Evolutionary conservation across 1,284 basidiomycete species (phyloP).

Genomic region (Heliocybe sulcata): DNA sequence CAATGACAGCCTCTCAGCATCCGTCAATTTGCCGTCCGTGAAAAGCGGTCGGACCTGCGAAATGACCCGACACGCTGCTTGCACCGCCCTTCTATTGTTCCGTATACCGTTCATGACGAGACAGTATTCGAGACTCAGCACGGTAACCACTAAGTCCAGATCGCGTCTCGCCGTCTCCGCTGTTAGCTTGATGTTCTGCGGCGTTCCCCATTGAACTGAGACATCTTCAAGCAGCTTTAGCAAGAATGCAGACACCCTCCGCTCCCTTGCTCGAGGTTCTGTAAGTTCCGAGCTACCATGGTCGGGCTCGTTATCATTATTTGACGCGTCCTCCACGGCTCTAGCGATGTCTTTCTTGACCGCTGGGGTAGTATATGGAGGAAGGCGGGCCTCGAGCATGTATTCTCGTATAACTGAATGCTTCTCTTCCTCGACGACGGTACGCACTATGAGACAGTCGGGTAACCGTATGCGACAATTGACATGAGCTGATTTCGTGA

Average conservation of each 20-base stretch:
- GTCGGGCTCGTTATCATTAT: background rate
- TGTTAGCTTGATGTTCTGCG: slow-evolving; percentile 31
- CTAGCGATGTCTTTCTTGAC: background rate
- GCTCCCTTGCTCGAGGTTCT: slow-evolving; percentile 46
- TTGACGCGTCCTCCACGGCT: background rate
- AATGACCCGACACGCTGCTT: slow-evolving; percentile 53
- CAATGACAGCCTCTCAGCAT: slow-evolving; percentile 53
- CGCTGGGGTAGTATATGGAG: slow-evolving; percentile 24
- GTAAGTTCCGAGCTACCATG: slow-evolving; percentile 20
- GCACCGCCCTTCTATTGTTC: slow-evolving; percentile 51
- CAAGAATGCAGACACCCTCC: slow-evolving; percentile 61
- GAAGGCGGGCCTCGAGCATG: slow-evolving; percentile 57
- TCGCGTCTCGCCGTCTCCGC: slow-evolving; percentile 58
- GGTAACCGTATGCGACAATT: slow-evolving; percentile 49
- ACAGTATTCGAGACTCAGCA: slow-evolving; percentile 62
- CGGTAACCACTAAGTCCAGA: slow-evolving; percentile 61
- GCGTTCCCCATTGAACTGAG: slow-evolving; percentile 38
- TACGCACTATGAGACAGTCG: slow-evolving; percentile 55
- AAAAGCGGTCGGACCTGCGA: slow-evolving; percentile 34
- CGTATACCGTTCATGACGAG: slow-evolving; percentile 58
- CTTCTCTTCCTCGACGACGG: slow-evolving; percentile 49
- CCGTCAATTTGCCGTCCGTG: slow-evolving; percentile 42
- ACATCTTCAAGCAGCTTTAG: slow-evolving; percentile 50
- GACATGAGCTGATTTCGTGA: slow-evolving; percentile 38
- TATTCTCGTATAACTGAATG: slow-evolving; percentile 62